These are phyloP conservation scores for Cyanodermella asteris DNA, from an alignment of 2,329 filamentous ascomycete genomes.

Conservation along the genomic window DNA sequence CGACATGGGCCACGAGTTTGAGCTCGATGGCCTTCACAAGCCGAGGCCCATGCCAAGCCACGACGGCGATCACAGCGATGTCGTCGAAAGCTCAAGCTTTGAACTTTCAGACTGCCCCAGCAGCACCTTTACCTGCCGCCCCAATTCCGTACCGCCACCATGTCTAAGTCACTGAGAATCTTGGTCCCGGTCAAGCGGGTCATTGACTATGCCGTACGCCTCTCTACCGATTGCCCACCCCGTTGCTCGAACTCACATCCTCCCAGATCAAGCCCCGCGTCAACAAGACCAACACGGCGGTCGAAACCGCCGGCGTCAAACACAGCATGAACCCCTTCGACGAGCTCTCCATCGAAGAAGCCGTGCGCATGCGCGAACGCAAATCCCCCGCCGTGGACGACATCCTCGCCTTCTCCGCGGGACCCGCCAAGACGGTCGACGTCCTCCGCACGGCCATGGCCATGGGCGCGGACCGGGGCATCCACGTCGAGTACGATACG, in stretches of 20 bases:
- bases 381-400: slow-evolving; percentile 47
- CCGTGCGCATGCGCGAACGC: slow-evolving; percentile 81
- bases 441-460: slow-evolving; percentile 91
- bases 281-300: slow-evolving; percentile 54
- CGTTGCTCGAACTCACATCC: slow-evolving; percentile 1
- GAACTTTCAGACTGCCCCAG: too few relatives aligned
- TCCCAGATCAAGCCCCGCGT: slow-evolving; percentile 45
- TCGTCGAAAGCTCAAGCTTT: neutral
- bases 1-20: too few relatives aligned
- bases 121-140: neutral
- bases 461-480: slow-evolving; percentile 83
- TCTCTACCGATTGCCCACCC: slow-evolving; percentile 4
- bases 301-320: slow-evolving; percentile 84
- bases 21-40: neutral
- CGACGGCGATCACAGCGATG: neutral
- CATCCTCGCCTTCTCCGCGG: slow-evolving; percentile 75
- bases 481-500: slow-evolving; percentile 67
- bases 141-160: slow-evolving; percentile 10
- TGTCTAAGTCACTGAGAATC: slow-evolving; percentile 39
- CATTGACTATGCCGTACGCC: slow-evolving; percentile 61
- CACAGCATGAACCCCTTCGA: slow-evolving; percentile 99
- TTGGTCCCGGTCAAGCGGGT: slow-evolving; percentile 66
- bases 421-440: slow-evolving; percentile 70
- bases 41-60: slow-evolving; percentile 1
- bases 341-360: slow-evolving; percentile 93